Evolutionary conservation across 371 early-diverging fungal species (phyloP).

Genomic region (Coemansia sp.): DNA sequence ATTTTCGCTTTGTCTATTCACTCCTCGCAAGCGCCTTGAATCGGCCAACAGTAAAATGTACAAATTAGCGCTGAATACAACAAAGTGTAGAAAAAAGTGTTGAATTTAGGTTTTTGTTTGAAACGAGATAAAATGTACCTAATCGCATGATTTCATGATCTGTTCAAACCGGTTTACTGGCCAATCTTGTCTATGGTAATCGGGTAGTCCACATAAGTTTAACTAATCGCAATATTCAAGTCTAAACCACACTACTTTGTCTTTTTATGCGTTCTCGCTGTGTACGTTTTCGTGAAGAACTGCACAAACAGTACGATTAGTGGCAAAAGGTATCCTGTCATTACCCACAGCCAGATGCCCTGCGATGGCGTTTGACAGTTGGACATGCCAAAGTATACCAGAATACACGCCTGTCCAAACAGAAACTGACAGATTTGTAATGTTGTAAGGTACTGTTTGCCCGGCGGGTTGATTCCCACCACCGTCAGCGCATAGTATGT

Average conservation of each 20-base stretch:
- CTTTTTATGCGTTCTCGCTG: not conserved
- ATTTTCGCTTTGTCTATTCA: constrained; percentile 7
- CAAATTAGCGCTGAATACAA: not conserved
- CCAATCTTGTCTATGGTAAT: no score
- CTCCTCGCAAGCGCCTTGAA: not conserved
- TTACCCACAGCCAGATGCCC: constrained; percentile 21
- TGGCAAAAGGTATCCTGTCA: constrained; percentile 31
- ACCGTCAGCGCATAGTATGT: constrained; percentile 77
- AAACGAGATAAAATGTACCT: not conserved
- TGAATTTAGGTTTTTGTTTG: not conserved
- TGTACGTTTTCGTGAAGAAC: constrained; percentile 36
- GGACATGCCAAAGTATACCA: constrained; percentile 23
- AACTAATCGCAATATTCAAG: no score
- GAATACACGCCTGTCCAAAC: constrained; percentile 54
- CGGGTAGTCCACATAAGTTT: no score
- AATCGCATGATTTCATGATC: not conserved
- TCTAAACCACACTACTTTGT: not conserved
- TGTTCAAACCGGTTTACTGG: not conserved
- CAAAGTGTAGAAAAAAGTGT: not conserved
- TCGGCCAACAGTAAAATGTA: not conserved
- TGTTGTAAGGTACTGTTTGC: constrained; percentile 78
- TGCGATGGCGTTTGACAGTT: constrained; percentile 29
- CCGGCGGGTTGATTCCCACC: constrained; percentile 62
- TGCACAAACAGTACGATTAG: constrained; percentile 37
- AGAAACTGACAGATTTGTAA: constrained; percentile 87